A percentile compares a stretch with the other conserved stretches of the same genome.
phyloP scores from a whole-genome alignment of 2,329 filamentous ascomycete genomes.

The Fusarium sp. region DNA sequence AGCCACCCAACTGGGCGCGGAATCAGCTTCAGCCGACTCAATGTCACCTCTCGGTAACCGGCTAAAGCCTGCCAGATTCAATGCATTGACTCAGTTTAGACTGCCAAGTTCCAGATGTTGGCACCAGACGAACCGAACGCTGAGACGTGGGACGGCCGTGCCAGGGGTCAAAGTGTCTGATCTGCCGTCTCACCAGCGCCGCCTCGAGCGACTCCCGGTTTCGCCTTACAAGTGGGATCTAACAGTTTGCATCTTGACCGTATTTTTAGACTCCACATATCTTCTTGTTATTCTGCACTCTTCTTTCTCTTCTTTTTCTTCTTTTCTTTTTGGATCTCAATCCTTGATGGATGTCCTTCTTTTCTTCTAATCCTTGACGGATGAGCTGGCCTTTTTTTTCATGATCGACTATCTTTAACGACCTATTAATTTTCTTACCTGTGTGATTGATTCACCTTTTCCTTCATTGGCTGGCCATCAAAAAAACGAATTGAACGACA shows the following conservation, averaged over 20 bases:
- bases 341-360: not conserved
- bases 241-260: not conserved
- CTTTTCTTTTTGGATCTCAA: not conserved
- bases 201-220: conserved; percentile 36
- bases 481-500: not conserved
- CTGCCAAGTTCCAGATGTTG: not conserved
- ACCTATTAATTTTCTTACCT: not conserved
- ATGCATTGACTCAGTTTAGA: not conserved
- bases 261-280: conserved; percentile 15
- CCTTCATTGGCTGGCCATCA: conserved; percentile 30
- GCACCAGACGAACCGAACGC: not conserved
- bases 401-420: not conserved
- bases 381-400: not conserved
- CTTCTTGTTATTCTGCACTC: not conserved
- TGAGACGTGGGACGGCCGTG: not conserved
- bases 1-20: conserved; percentile 7
- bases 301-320: not conserved
- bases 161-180: conserved; percentile 22
- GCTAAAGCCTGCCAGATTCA: not conserved
- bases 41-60: not conserved
- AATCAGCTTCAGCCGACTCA: conserved; percentile 22
- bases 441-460: not conserved
- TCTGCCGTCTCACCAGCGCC: conserved; percentile 39
- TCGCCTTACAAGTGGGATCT: conserved; percentile 17
- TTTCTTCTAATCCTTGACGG: not conserved